Evolutionary conservation across 441 rosid genomes (phyloP), one percentile per base, ranked within the genome.

Genomic region (Biscutella laevigata): DNA sequence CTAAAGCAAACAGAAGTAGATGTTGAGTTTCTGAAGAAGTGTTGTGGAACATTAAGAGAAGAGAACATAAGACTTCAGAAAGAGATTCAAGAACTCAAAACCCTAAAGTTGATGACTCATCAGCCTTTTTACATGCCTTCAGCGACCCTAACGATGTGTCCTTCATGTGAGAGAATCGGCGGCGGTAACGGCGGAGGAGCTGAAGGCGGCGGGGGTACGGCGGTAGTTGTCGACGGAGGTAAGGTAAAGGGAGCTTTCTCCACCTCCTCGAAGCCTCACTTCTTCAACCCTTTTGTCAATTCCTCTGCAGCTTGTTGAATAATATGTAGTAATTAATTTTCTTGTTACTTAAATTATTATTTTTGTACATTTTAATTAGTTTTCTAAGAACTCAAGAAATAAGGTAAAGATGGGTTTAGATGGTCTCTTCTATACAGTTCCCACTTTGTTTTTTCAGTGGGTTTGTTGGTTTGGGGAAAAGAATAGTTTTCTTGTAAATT

Each of bases 221-320:
- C 60, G 57, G 71, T 59, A 56, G 55, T 54, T 2, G 64, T 51
- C 0, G 59, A 65, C n/a, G 59, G 64, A 65, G 38, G 42, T 35
- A 15, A 22, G 29, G 41, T 52, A 11, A 79, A 85, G 64, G 72
- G 57, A 55, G 70, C 80, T 5, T 78, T 80, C 57, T 77, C 88
- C 1, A 62, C 79, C 73, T 79, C 82, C 40, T 34, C 83, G 8
- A 84, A 79, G 62, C 68, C 91, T 39, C 82, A 79, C 64, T 75
- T 83, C 70, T 82, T 64, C 37, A 82, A 71, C 57, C 82, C 82
- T 57, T 84, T 82, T 70, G 67, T 77, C 54, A 86, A 81, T 64
- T 80, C 88, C 29, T 82, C 94, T 4, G 95, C 98, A 2, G 95
- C 98, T 36, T 90, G 95, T 78, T 80, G 59, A 77, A 67, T 74